Evolutionary conservation across 306 rosid genomes (phyloP), one percentile per base, ranked within the genome.

Genomic region (Arachis hypogaea): DNA sequence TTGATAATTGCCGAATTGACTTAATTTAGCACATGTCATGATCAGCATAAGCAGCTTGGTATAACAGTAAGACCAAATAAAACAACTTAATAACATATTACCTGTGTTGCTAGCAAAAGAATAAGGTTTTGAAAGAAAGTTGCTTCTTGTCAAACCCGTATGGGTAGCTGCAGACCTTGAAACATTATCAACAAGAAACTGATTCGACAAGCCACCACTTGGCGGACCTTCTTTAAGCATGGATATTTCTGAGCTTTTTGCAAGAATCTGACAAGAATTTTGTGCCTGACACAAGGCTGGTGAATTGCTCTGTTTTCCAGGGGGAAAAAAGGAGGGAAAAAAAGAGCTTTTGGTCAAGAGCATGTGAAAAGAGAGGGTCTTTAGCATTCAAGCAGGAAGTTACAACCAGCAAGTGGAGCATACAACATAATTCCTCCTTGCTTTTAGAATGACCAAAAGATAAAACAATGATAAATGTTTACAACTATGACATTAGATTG

Each of bases 51-150:
- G 67, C 61, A 52, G 64, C 61, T 66, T 41, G 59, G 63, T 68
- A 58, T 41, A 73, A 60, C 40, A 73, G 42, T 60, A 54, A 43
- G 66, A 80, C 66, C 49, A 33, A 75, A 29, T 51, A 51, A 40
- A 30, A 69, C 57, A 70, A 66, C 41, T 68, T 38, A 49, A 22
- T 11, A 49, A 55, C 41, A 71, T 60, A 83, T 71, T 86, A 93
- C 97, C 97, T 78, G 94, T 72, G 81, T 71, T 88, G 74, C 83
- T 79, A 16, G 85, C 82, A 80, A 91, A 86, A 71, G 90, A 85
- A 83, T 81, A 86, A 67, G 96, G 75, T 70, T 84, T 86, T 16
- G 90, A 80, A 76, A 82, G 82, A 71, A 76, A 83, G 76, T 75
- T 91, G 84, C 77, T 86, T 74, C 86, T 82, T 16, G 88, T 63